Percentiles rank a stretch among this genome's conserved stretches.
Conservation (phyloP, 345 rosid species). For the Psidium friedrichsthalianum region DNA sequence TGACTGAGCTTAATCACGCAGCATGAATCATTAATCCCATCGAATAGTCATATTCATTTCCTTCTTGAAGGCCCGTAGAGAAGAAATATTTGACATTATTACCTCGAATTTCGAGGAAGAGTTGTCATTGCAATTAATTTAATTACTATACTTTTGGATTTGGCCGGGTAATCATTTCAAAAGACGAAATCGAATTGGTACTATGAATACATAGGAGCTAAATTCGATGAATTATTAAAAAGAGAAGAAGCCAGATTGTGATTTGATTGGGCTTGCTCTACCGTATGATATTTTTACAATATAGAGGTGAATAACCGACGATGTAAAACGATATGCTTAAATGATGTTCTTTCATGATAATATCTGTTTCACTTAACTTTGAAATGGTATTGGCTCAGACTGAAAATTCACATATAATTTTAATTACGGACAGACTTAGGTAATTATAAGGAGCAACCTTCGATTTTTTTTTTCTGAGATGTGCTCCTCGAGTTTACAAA, state of each 20-base stretch:
- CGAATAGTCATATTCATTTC: neutral
- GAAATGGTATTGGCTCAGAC: neutral
- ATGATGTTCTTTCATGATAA: too few relatives aligned
- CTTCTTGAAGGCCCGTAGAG: neutral
- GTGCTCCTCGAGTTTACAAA: fast-evolving
- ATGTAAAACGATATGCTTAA: too few relatives aligned
- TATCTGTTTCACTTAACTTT: neutral
- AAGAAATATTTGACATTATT: neutral
- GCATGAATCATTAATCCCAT: neutral
- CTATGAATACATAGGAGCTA: too few relatives aligned
- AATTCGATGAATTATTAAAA: neutral
- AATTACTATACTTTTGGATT: too few relatives aligned
- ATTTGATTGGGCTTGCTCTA: neutral
- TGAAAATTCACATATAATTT: fast-evolving
- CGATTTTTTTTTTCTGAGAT: neutral
- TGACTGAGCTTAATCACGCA: neutral
- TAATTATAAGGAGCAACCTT: neutral
- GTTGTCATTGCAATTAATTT: too few relatives aligned
- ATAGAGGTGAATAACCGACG: too few relatives aligned
- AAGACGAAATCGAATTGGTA: too few relatives aligned
- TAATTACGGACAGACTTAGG: fast-evolving
- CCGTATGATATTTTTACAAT: neutral
- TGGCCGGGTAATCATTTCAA: too few relatives aligned
- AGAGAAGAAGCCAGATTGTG: neutral
- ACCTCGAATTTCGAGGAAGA: too few relatives aligned